Base-by-base conservation (phyloP, 176 grass and related monocot genomes). In the Raddia guianensis region DNA sequence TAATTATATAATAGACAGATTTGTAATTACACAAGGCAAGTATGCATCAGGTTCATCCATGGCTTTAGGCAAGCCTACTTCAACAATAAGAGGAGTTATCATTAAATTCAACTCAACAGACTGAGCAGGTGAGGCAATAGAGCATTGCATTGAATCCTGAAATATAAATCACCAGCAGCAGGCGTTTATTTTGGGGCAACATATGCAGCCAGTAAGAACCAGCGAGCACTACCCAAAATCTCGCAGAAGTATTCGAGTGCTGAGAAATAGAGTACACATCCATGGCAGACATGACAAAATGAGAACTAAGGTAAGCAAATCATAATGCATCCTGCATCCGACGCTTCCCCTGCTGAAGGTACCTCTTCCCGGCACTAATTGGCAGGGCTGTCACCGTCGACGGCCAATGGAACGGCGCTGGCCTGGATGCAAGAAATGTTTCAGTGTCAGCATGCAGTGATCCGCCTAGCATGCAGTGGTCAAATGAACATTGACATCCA, bases 371-470 rank as follows among this genome's bases (percentile, higher is more conserved):
- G 14, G 3, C 1, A 1, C 51, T 76, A 91, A 7, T 78, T 78
- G 37, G 9, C 67, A 0, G 34, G 34, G 68, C 15, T 86, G 15
- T 78, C 79, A 5, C 78, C 73, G 7, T 94, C 92, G 0, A 84
- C 69, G 3, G 92, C 87, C 67, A 91, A 42, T 40, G 92, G 92
- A 54, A 94, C 92, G 0, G 88, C 52, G 16, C 51, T 68, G 0
- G 92, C 92, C 92, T 94, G 63, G 13, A 75, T 71, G 50, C 34
- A n/a, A 70, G 12, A 48, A 46, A 49, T 3, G 4, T 5, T 34
- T 2, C 13, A 55, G 18, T 27, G 32, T 0, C 0, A 76, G 3
- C 9, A 18, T 34, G 34, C 34, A 40, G 42, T 56, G 10, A 67
- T 53, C 16, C 0, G n/a, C 10, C 6, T 11, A 54, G 32, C 61